These are phyloP conservation scores for Penicillium freii DNA, from an alignment of 2,329 filamentous ascomycete genomes.

Conservation along the genomic window DNA sequence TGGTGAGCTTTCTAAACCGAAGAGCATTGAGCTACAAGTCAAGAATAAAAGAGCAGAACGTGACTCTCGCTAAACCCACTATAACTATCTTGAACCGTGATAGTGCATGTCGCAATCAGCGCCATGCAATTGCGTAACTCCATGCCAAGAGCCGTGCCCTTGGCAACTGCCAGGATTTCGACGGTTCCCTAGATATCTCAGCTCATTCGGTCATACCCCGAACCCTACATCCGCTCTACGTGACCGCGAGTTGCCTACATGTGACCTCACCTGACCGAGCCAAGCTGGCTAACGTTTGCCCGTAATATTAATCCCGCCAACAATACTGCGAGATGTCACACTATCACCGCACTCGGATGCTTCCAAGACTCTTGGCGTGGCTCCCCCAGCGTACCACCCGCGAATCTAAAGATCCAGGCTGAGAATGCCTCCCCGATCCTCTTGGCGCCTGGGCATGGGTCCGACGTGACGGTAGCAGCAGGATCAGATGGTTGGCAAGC, in stretches of 20 bases:
- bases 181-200: not conserved
- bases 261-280: not conserved
- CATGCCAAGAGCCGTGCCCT: not conserved
- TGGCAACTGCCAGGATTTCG: not conserved
- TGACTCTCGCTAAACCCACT: not conserved
- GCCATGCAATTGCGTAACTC: not conserved
- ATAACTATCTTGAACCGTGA: not conserved
- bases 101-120: not conserved
- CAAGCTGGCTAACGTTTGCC: not conserved
- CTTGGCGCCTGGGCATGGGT: conserved; percentile 14
- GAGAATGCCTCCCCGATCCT: not conserved
- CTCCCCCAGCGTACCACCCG: not conserved
- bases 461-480: not conserved
- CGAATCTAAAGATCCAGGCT: not conserved
- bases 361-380: conserved; percentile 12
- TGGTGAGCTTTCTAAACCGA: no score
- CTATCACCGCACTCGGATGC: not conserved
- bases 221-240: not conserved
- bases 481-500: not conserved
- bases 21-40: not conserved
- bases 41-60: not conserved
- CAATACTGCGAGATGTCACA: not conserved
- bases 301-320: not conserved
- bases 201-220: not conserved
- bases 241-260: not conserved